Percentiles rank a stretch among this genome's conserved stretches.
These are phyloP conservation scores for Setaria italica DNA, from an alignment of 202 grass and related monocot genomes.

Conservation along the genomic window DNA sequence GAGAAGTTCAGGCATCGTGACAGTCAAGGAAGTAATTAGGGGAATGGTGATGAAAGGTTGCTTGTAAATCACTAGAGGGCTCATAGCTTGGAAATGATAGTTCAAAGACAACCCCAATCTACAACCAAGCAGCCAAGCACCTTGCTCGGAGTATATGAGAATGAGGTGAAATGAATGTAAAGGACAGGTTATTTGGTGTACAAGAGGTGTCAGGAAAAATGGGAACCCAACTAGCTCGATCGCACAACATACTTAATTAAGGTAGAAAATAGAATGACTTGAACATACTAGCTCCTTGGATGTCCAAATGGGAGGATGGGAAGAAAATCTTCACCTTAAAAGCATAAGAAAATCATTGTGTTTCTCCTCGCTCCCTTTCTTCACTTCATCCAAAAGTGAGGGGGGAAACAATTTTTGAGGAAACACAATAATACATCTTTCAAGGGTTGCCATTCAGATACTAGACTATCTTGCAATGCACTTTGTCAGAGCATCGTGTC, in stretches of 20 bases:
- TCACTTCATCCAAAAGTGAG: background rate
- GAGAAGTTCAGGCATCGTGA: background rate
- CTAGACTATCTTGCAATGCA: background rate
- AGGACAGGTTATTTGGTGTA: background rate
- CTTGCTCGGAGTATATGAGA: background rate
- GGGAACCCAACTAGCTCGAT: background rate
- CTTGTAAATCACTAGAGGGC: background rate
- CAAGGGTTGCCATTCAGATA: background rate
- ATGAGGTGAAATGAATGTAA: background rate
- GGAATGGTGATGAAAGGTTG: background rate
- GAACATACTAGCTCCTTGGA: background rate
- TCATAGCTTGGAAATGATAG: background rate
- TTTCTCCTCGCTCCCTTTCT: background rate
- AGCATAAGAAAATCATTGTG: background rate
- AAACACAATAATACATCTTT: background rate
- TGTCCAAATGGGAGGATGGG: background rate
- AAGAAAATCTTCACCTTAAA: conserved; percentile 2
- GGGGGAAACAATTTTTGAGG: background rate
- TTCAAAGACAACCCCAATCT: background rate
- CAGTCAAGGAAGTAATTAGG: background rate
- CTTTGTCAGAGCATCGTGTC: background rate
- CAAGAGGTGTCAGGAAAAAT: background rate
- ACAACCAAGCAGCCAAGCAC: background rate
- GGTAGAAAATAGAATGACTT: background rate
- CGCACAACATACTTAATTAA: background rate